phyloP scores from a whole-genome alignment of 1,139 yeast species.

The Kluyveromyces marxianus region DNA sequence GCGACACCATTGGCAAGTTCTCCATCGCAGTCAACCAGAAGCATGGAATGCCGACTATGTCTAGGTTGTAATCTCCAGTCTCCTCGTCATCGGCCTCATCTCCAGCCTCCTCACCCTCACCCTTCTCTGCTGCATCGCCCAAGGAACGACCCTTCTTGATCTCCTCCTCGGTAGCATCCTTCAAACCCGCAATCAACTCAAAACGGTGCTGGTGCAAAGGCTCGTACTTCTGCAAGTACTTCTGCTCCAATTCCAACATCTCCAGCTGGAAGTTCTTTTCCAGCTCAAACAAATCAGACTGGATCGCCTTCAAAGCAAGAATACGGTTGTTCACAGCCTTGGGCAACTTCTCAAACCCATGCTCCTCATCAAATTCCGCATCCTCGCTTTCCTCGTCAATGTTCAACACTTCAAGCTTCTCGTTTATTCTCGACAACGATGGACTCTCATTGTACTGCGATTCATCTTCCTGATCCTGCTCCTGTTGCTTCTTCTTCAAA shows the following conservation, averaged over 20 bases:
- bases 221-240: slow-evolving; percentile 62
- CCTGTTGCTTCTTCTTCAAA: slow-evolving; percentile 49
- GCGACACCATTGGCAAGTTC: slow-evolving; percentile 74
- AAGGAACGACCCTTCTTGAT: slow-evolving; percentile 67
- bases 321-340: slow-evolving; percentile 67
- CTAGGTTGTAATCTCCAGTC: slow-evolving; percentile 41
- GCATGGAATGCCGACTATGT: slow-evolving; percentile 71
- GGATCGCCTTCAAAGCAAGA: slow-evolving; percentile 77
- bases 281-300: slow-evolving; percentile 69
- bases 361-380: slow-evolving; percentile 59
- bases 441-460: slow-evolving; percentile 45
- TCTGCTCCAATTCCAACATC: slow-evolving; percentile 77
- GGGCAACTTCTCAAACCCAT: slow-evolving; percentile 60
- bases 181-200: slow-evolving; percentile 59
- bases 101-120: slow-evolving; percentile 32
- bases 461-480: slow-evolving; percentile 55
- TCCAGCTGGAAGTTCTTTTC: slow-evolving; percentile 92
- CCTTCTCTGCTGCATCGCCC: slow-evolving; percentile 35
- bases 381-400: slow-evolving; percentile 87
- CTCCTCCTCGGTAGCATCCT: slow-evolving; percentile 75
- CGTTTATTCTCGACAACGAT: slow-evolving; percentile 51
- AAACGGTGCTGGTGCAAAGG: slow-evolving; percentile 75
- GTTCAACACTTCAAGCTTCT: slow-evolving; percentile 73
- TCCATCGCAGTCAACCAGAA: slow-evolving; percentile 96
- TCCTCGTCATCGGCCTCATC: slow-evolving; percentile 41